Conservation (phyloP, 2,329 filamentous ascomycete species). For the Aspergillus phoenicis region DNA sequence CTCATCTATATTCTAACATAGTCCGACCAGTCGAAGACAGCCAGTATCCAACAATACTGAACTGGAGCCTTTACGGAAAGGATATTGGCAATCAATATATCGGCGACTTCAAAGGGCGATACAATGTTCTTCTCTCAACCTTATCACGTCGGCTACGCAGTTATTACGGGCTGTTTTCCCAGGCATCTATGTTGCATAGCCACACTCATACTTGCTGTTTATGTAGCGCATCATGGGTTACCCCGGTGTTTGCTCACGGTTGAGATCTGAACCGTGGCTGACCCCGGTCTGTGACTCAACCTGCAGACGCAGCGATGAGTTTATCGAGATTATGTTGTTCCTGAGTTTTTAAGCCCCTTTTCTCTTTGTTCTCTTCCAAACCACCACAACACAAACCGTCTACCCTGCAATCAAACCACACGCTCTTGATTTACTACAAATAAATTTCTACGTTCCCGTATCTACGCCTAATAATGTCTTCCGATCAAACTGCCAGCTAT, state of each 20-base stretch:
- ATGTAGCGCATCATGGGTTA: neutral
- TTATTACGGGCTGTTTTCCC: neutral
- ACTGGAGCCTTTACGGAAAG: too few species aligned
- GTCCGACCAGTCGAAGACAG: too few species aligned
- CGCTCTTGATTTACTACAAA: too few species aligned
- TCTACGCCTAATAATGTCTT: neutral
- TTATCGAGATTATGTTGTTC: neutral
- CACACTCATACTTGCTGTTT: neutral
- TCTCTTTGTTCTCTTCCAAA: neutral
- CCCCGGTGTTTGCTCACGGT: neutral
- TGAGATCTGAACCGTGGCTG: neutral
- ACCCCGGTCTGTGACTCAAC: neutral
- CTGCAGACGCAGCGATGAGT: neutral
- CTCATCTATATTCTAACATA: too few species aligned
- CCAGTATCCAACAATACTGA: too few species aligned
- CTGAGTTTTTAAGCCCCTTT: neutral
- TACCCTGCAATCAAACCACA: too few species aligned
- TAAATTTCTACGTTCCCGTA: neutral
- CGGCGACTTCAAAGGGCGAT: too few species aligned
- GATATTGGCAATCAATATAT: too few species aligned
- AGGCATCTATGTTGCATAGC: neutral
- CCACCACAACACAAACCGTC: too few species aligned
- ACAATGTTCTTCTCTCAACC: too few species aligned
- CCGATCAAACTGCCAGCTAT: neutral
- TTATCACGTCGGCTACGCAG: neutral